Percentiles rank a stretch among this genome's conserved stretches.
phyloP scores from a whole-genome alignment of 495 filamentous ascomycete species.

The Aspergillus bridgeri region DNA sequence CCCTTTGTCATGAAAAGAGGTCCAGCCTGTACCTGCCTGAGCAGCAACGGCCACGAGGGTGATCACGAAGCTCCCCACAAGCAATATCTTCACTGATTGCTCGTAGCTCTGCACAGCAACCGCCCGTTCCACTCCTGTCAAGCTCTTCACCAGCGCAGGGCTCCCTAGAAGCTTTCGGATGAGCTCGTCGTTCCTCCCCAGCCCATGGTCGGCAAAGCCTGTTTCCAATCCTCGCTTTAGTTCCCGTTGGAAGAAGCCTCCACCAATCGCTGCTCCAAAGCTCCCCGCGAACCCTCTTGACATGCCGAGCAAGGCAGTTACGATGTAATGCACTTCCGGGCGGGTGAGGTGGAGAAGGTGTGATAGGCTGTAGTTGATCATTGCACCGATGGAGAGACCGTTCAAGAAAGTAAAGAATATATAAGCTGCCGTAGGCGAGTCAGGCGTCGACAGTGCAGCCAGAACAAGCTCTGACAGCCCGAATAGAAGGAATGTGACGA shows the following conservation, averaged over 20 bases:
- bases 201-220: conserved; percentile 53
- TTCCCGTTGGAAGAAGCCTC: conserved; percentile 65
- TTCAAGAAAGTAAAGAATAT: conserved; percentile 57
- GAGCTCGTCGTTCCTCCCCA: conserved; percentile 48
- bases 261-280: conserved; percentile 74
- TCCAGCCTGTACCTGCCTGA: conserved; percentile 71
- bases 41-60: conserved; percentile 51
- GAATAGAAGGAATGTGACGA: conserved; percentile 55
- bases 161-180: conserved; percentile 64
- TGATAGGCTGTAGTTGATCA: conserved; percentile 73
- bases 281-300: conserved; percentile 72
- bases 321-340: conserved; percentile 62
- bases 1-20: conserved; percentile 11
- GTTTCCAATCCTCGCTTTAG: conserved; percentile 51
- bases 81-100: conserved; percentile 53
- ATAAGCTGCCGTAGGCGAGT: conserved; percentile 44
- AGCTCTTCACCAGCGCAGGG: conserved; percentile 55
- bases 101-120: conserved; percentile 65
- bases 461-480: conserved; percentile 47
- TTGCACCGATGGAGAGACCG: conserved; percentile 64
- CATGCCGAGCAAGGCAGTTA: conserved; percentile 64
- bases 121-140: conserved; percentile 50
- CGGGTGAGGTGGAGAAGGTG: conserved; percentile 68
- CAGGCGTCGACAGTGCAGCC: conserved; percentile 46
- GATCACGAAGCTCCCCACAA: conserved; percentile 53